These are phyloP conservation scores for Hamigera avellanea DNA, from an alignment of 495 filamentous ascomycete species.

Conservation along the genomic window DNA sequence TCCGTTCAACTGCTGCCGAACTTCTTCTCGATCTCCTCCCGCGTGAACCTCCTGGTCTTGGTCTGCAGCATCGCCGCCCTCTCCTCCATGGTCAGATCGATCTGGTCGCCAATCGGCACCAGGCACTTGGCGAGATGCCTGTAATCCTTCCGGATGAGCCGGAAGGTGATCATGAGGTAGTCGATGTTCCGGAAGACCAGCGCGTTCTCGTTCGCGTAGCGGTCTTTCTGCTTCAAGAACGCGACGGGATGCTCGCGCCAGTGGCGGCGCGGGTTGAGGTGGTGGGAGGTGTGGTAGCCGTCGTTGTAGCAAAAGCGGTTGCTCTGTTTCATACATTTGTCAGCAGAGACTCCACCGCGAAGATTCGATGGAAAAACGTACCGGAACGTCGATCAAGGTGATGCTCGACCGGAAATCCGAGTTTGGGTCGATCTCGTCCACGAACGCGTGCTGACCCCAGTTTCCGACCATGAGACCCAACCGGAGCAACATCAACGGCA, in stretches of 20 bases:
- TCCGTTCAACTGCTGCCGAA: too few species aligned
- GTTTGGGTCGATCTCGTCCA: constrained; percentile 54
- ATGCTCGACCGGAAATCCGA: constrained; percentile 63
- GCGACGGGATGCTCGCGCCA: constrained; percentile 62
- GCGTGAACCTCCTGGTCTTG: constrained; percentile 49
- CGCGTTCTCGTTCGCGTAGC: constrained; percentile 47
- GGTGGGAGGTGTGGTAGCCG: constrained; percentile 69
- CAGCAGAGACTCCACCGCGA: neutral
- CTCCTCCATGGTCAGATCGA: constrained; percentile 46
- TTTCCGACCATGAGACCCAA: constrained; percentile 62
- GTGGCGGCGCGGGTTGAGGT: constrained; percentile 60
- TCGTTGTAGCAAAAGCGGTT: constrained; percentile 70
- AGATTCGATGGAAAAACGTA: constrained; percentile 26
- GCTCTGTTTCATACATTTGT: constrained; percentile 27
- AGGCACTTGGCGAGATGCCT: constrained; percentile 47
- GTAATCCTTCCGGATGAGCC: constrained; percentile 51
- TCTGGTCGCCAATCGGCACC: constrained; percentile 59
- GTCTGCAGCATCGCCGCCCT: constrained; percentile 47
- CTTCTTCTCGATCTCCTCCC: constrained; percentile 37
- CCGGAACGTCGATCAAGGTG: constrained; percentile 59
- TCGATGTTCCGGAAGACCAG: constrained; percentile 64
- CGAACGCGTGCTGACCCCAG: constrained; percentile 66
- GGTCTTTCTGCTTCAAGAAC: constrained; percentile 50
- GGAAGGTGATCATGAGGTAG: constrained; percentile 55
- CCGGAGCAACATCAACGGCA: constrained; percentile 49